A percentile compares a stretch with the other conserved stretches of the same genome.
Evolutionary conservation across 2,329 filamentous ascomycete species (phyloP).

Genomic region (Colletotrichum eremochloae): DNA sequence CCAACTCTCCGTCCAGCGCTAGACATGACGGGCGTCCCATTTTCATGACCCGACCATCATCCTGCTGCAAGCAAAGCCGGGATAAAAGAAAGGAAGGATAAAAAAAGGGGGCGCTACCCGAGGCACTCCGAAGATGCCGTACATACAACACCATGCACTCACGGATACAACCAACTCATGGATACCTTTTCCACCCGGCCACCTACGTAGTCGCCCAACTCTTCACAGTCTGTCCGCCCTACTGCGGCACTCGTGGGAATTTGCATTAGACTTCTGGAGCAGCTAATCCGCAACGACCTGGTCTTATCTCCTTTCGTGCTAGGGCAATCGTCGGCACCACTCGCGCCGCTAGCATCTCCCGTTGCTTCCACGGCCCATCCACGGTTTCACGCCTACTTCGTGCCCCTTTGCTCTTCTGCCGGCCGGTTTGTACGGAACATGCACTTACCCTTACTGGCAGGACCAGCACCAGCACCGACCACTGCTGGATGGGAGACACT

Average conservation of each 20-base stretch:
- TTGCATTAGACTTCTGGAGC: conserved; percentile 38
- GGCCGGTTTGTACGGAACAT: background rate
- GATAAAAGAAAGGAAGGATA: background rate
- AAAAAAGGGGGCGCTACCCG: conserved; percentile 10
- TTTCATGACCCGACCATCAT: conserved; percentile 11
- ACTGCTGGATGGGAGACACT: background rate
- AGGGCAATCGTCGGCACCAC: conserved; percentile 38
- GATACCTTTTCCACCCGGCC: background rate
- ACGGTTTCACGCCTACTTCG: conserved; percentile 7
- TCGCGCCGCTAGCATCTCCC: conserved; percentile 34
- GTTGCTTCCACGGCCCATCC: conserved; percentile 22
- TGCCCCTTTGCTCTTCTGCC: conserved; percentile 2
- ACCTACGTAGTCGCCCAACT: background rate
- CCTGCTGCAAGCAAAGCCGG: background rate
- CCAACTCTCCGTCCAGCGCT: conserved; percentile 21
- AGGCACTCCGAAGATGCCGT: conserved; percentile 21
- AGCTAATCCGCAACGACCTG: conserved; percentile 34
- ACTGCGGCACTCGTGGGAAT: conserved; percentile 31
- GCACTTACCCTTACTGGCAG: background rate
- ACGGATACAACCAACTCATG: background rate
- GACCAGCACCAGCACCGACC: background rate
- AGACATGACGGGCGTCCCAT: conserved; percentile 11
- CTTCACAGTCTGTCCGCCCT: conserved; percentile 21
- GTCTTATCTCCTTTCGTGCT: conserved; percentile 33
- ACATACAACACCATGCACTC: background rate